Base-by-base conservation (phyloP, 2,329 filamentous ascomycete genomes). In the Herpotrichia juniperi region DNA sequence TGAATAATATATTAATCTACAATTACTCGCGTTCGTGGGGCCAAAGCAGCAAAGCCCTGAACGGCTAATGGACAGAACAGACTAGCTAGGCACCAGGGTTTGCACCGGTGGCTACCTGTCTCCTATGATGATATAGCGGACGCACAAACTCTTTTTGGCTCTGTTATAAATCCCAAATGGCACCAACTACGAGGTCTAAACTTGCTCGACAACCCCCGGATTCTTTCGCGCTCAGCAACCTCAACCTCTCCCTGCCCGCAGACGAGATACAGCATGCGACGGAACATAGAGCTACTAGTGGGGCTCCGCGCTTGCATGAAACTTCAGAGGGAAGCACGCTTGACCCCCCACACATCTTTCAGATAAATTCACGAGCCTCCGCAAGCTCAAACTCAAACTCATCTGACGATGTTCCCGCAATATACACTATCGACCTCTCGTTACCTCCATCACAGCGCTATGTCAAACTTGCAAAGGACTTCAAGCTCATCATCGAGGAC, bases 391-490 rank as follows among this genome's bases (percentile, higher is more conserved):
- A 21, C 34, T 37, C 17, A 6, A 7, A n/a, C 9, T 6, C 19
- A 11, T 40, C 14, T 8, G 25, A 43, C 2, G 9, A 21, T 22
- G 30, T 42, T 19, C 64, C 67, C 11, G 78, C 78, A 7, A 59
- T 65, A 9, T 80, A 78, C 61, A 74, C 58, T 11, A 85, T 86
- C 56, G 79, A 87, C 57, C 75, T 86, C 2, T 82, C 81, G 1
- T 75, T 79, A 2, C 77, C 82, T 1, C 82, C 84, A 1, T 63
- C 71, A 24, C 66, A 80, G 52, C 77, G 83, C 45, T 87, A 86
- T 66, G 64, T 73, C 16, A 64, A 77, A 25, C 67, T 86, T 1
- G 80, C 79, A 16, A 63, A 49, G 4, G 73, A 77, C 21, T 82
- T 83, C 60, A 72, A 75, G 22, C 56, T 72, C 4, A 64, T 75